Evolutionary conservation across 2,329 filamentous ascomycete genomes (phyloP), one percentile per base, ranked within the genome.

Genomic region (Fusarium anguioides): DNA sequence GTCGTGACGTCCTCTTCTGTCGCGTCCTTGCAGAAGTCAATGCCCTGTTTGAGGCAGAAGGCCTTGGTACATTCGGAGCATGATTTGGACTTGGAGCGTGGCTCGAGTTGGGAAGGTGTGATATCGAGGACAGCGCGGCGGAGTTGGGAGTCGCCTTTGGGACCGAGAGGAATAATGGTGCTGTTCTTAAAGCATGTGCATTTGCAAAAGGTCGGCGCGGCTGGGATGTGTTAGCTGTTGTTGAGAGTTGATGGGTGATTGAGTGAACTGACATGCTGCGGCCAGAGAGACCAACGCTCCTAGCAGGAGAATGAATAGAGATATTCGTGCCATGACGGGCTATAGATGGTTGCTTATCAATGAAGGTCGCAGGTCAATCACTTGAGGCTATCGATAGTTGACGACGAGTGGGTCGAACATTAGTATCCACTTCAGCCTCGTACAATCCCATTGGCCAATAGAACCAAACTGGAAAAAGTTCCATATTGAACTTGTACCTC

Each of bases 161-260:
- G 82, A n/a, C 82, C 85, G 11, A 89, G 82, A 15, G 85, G 82
- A 73, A 90, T 88, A 72, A 90, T 88, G 68, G 87, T 90, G 81
- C 86, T 88, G 80, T 90, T 90, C 70, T 86, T 87, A 80, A 89
- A 89, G 80, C 88, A 90, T 69, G 87, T 90, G 79, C 88, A 90
- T 82, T 90, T 90, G 82, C 88, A 90, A 75, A 90, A 90, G 3
- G 85, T 86, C 18, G 86, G 87, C 40, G 86, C 84, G 29, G 84
- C 87, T 89, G 72, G 53, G 8, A 31, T 76, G 64, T 75, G 74
- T 64, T 56, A 66, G 51, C 47, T 41, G 36, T 44, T 35, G 36
- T 37, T 29, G 18, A 26, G 45, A 27, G n/a, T 29, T 35, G 3
- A 20, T 36, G 20, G 12, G 15, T 17, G 15, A 40, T 20, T 33